Evolutionary conservation across 1,139 yeast genomes (phyloP).

Genomic region (Suhomyces bribrorum): DNA sequence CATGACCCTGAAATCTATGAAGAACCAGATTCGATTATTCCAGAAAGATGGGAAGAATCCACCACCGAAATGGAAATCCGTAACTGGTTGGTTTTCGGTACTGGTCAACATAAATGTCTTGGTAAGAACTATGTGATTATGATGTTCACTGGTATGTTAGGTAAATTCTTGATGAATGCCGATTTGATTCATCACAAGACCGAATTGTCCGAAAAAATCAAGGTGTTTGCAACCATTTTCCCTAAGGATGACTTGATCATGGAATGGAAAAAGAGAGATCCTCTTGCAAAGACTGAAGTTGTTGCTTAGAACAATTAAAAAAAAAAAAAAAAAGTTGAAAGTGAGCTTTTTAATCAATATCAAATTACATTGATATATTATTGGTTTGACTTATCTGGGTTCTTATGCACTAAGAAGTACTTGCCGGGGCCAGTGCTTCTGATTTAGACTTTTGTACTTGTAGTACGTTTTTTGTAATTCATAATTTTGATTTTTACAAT

Average conservation of each 20-base stretch:
- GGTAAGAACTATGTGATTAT: slow-evolving; percentile 93
- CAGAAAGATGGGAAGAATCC: slow-evolving; percentile 83
- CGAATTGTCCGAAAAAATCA: slow-evolving; percentile 81
- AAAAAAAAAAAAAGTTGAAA: too few species aligned
- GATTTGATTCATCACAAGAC: slow-evolving; percentile 85
- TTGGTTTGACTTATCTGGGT: background rate
- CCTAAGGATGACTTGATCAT: slow-evolving; percentile 92
- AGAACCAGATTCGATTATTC: slow-evolving; percentile 88
- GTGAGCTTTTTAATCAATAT: background rate
- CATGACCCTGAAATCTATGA: slow-evolving; percentile 97
- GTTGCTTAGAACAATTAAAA: background rate
- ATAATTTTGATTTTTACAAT: too few species aligned
- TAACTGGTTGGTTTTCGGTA: slow-evolving; percentile 95
- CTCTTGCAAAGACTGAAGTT: slow-evolving; percentile 18
- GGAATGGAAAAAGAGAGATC: slow-evolving; percentile 68
- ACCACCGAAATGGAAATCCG: slow-evolving; percentile 61
- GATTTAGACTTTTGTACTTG: too few species aligned
- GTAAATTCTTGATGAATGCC: slow-evolving; percentile 78
- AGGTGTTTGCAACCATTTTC: slow-evolving; percentile 96
- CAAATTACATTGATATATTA: too few species aligned
- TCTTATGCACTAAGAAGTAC: background rate
- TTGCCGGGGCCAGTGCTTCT: background rate
- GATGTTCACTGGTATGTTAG: slow-evolving; percentile 85
- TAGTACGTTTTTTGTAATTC: too few species aligned
- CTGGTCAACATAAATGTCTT: slow-evolving; percentile 94